Evolutionary conservation across 2,329 filamentous ascomycete species (phyloP), one percentile per base, ranked within the genome.

Genomic region (Fusarium sp.): DNA sequence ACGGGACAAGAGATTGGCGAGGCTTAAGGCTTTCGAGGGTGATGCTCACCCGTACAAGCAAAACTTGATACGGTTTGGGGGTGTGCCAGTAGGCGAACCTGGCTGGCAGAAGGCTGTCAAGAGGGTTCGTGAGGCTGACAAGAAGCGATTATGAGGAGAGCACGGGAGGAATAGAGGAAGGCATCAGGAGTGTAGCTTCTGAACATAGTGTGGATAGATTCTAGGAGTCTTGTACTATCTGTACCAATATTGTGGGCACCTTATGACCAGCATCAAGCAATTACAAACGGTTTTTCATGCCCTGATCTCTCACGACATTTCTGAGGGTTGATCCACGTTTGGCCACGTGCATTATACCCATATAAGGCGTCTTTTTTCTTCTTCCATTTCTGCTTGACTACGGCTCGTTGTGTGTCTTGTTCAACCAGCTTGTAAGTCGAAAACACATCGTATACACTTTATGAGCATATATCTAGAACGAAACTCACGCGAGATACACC

Each of bases 11-110:
- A 81, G 96, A 64, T 79, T 99, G 79, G 92, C 88, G 33, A 83
- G 95, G 68, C 79, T 99, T 74, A 99, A 98, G 85, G 93, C 91
- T 6, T 99, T 97, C 76, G 96, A 99, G 79, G 93, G 94, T n/a
- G 82, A 86, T 35, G 87, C 87, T 21, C 93, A 99, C 80, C 96
- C 95, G 35, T 98, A 97, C 76, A 91, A 91, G 84, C 78, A 88
- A 76, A 99, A 99, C 73, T 78, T 98, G 61, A 77, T 97, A 46
- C 86, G 85, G 73, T 89, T 94, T 67, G 84, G 82, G 7, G 88
- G 87, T 14, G 80, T 84, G 67, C 70, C 74, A 36, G 84, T 87
- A 2, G 84, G 84, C 1, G 69, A 76, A 42, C 72, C 79, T 36
- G 83, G 83, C 3, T 87, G 84, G 84, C 77, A 80, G 67, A 76